These are phyloP conservation scores for Melampsora allii-populina DNA, from an alignment of 1,284 basidiomycete genomes.

Conservation along the genomic window DNA sequence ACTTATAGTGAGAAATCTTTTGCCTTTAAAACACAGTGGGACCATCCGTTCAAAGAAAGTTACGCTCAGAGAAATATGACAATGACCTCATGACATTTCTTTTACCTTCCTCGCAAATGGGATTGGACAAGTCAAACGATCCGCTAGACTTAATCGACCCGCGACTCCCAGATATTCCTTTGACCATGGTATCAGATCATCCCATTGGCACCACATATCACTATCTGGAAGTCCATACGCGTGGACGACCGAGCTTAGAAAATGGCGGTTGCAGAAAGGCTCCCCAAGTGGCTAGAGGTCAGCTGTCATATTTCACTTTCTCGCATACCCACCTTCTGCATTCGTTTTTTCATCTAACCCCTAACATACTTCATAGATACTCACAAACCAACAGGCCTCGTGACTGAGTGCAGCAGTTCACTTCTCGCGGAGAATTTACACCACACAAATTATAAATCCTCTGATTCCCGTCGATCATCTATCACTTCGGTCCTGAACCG, in stretches of 20 bases:
- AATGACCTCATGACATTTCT: constrained; percentile 5
- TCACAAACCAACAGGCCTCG: background rate
- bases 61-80: background rate
- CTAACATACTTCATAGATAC: background rate
- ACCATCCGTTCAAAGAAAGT: background rate
- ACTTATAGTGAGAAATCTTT: background rate
- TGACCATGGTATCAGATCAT: background rate
- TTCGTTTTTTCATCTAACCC: background rate
- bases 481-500: constrained; percentile 38
- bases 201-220: background rate
- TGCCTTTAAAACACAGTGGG: background rate
- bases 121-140: constrained; percentile 1
- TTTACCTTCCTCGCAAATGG: background rate
- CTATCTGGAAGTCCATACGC: background rate
- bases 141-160: background rate
- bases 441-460: constrained; percentile 19
- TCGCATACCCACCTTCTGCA: background rate
- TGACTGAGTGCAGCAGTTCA: background rate
- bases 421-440: constrained; percentile 25
- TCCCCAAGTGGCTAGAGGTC: background rate
- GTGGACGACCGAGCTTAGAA: background rate
- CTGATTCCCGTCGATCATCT: constrained; percentile 26
- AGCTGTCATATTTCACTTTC: background rate
- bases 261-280: background rate
- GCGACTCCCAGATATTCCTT: background rate